Conservation (phyloP, 2,329 filamentous ascomycete species). For the Thyridium curvatum region DNA sequence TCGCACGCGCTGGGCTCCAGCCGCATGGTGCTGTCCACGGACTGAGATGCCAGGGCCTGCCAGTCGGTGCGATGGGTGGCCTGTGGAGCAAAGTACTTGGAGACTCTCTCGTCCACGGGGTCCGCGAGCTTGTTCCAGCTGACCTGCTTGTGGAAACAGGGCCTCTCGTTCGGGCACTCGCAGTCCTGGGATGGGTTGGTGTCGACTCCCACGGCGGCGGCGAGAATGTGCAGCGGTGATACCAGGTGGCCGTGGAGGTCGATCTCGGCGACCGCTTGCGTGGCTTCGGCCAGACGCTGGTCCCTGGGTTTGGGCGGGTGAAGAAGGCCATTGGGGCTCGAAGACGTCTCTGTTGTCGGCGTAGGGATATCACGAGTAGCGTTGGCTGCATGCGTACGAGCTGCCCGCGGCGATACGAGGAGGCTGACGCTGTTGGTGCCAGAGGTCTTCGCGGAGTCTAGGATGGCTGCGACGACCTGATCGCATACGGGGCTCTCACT, state of each 20-base stretch:
- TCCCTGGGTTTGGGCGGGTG: no score
- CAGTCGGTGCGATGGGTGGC: conserved; percentile 13
- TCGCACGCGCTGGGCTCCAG: conserved; percentile 14
- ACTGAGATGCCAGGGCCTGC: conserved; percentile 13
- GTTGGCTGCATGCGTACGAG: not conserved
- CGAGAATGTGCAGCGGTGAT: conserved; percentile 15
- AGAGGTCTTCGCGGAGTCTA: conserved; percentile 7
- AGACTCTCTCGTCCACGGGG: conserved; percentile 9
- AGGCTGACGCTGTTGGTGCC: conserved; percentile 3
- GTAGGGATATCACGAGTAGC: no score
- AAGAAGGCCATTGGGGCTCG: no score
- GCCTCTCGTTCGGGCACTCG: no score
- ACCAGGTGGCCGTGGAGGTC: conserved; percentile 9
- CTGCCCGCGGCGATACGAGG: not conserved
- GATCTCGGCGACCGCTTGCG: conserved; percentile 3
- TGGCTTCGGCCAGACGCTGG: no score
- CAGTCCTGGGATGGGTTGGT: conserved; percentile 2
- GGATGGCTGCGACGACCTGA: conserved; percentile 12
- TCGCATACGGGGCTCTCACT: conserved; percentile 15
- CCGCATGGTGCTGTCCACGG: conserved; percentile 12
- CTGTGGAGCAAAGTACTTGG: conserved; percentile 12
- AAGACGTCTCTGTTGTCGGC: no score
- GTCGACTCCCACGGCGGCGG: conserved; percentile 11
- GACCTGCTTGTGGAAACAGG: conserved; percentile 2
- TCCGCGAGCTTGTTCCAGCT: conserved; percentile 7